Evolutionary conservation across 1,139 yeast genomes (phyloP).

Genomic region (Candida freyschussii): DNA sequence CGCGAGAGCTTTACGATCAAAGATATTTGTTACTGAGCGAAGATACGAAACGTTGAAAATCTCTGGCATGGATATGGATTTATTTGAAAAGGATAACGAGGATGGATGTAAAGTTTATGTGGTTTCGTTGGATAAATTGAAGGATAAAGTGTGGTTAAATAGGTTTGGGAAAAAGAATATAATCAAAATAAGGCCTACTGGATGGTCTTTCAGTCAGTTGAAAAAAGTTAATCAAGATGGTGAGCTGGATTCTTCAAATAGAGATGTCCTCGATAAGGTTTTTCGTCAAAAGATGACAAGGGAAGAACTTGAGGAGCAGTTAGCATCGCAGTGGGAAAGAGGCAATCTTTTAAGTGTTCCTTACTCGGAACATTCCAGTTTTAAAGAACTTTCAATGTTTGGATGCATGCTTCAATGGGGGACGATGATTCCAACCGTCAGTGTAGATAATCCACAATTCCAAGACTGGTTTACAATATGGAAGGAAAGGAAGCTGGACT

Average conservation of each 20-base stretch:
- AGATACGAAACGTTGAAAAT: constrained; percentile 8
- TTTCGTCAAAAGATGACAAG: constrained; percentile 1
- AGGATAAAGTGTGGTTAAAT: constrained; percentile 17
- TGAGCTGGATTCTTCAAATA: constrained; percentile 2
- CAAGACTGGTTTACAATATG: constrained; percentile 42
- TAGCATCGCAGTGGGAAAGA: constrained; percentile 7
- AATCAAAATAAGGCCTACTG: constrained; percentile 54
- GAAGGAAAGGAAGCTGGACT: constrained; percentile 26
- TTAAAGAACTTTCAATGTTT: constrained; percentile 68
- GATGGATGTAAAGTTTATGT: constrained; percentile 17
- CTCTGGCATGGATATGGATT: constrained; percentile 11
- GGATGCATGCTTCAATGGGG: constrained; percentile 46
- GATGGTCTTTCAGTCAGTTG: constrained; percentile 59
- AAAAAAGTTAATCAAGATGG: constrained; percentile 2
- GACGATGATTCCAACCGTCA: constrained; percentile 77
- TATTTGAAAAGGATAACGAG: constrained; percentile 9
- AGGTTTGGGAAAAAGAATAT: constrained; percentile 16
- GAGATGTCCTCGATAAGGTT: constrained; percentile 1
- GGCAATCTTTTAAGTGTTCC: constrained; percentile 48
- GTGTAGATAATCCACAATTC: constrained; percentile 37
- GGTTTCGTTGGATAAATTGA: constrained; percentile 15
- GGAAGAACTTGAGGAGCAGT: constrained; percentile 8
- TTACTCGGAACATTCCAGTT: constrained; percentile 92
- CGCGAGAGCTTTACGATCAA: constrained; percentile 51
- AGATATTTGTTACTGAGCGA: constrained; percentile 34